Evolutionary conservation across 208 protist genomes (phyloP).

Genomic region (Leishmania arabica): DNA sequence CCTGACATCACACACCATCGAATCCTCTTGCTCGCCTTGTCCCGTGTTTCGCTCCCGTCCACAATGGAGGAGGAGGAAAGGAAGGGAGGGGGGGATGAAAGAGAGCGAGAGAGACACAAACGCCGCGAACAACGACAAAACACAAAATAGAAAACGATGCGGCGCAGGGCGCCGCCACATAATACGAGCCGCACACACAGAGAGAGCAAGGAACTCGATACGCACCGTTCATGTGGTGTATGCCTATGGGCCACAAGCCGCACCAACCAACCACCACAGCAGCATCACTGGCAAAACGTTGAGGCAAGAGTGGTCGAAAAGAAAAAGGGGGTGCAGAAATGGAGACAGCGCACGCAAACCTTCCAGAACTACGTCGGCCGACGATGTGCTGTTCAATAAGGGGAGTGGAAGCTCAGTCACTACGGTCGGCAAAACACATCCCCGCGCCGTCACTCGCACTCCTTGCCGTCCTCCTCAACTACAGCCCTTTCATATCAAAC

Average conservation of each 20-base stretch:
- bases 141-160: background rate
- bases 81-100: too few relatives aligned
- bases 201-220: background rate
- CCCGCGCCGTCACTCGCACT: background rate
- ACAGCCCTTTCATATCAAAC: constrained; percentile 89
- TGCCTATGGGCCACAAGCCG: background rate
- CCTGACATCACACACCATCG: background rate
- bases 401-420: background rate
- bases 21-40: background rate
- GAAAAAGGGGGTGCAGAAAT: background rate
- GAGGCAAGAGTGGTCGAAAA: background rate
- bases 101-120: background rate
- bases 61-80: too few relatives aligned
- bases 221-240: background rate
- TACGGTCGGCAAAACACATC: background rate
- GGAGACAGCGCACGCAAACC: background rate
- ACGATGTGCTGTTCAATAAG: background rate
- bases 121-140: background rate
- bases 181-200: background rate
- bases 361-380: background rate
- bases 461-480: background rate
- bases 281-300: background rate
- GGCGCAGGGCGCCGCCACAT: background rate
- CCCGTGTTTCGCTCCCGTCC: too few relatives aligned
- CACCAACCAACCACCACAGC: background rate